Evolutionary conservation across 805 yeast species (phyloP), one percentile per base, ranked within the genome.

Genomic region (Candida nemodendra): DNA sequence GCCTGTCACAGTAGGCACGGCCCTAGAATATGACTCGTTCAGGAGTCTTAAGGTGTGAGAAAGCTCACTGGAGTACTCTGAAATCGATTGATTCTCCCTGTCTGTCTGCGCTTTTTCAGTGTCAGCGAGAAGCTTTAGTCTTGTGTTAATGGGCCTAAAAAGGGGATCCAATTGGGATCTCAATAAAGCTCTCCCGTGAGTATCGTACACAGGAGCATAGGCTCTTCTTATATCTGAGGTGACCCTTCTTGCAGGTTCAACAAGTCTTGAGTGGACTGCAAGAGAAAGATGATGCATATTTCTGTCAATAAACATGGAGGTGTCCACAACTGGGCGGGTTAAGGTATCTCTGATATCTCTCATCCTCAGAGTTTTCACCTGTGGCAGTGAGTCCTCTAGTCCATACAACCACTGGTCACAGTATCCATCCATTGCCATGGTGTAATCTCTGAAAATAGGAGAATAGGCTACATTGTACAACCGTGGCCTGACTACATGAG

Each of bases 111-210:
- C 31, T 15, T 18, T 37, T 13, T 18, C 25, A 5, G 28, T 11
- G 13, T 19, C 29, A 19, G 77, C 68, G 17, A 67, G 49, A 2
- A 65, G 56, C 44, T 72, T 79, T 35, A 84, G 57, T 23, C 68
- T 62, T 24, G 69, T 61, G 62, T 84, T 87, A 30, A 81, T 30
- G 19, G 93, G 90, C 25, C 66, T 68, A 32, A 84, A 64, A 9
- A 81, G 24, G 4, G 85, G 81, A 57, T 82, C 88, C 16, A 81
- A 52, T 17, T 74, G 71, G n/a, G 81, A 68, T 47, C 87, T 69
- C 26, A 84, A 47, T 34, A 80, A 55, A 27, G 85, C 83, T 52
- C 76, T 78, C 17, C 87, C 87, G 21, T 77, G 65, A 6, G 76
- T 69, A 52, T 79, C 79, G 55, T 74, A 72, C 27, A 78, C 52